Conservation (phyloP, 495 filamentous ascomycete species). For the Lindgomyces ingoldianus region DNA sequence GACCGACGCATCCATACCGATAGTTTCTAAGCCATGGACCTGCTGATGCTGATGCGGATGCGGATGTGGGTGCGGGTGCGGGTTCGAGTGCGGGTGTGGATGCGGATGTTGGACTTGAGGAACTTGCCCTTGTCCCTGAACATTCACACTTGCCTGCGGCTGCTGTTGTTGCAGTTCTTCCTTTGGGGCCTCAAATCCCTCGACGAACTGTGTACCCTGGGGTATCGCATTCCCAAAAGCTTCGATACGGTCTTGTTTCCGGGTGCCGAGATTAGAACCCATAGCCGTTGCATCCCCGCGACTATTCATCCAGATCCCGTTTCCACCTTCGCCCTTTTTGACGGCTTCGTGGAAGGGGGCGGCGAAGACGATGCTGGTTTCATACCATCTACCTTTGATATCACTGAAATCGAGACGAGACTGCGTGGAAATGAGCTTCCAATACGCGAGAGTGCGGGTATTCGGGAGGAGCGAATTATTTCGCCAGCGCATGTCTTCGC, state of each 20-base stretch:
- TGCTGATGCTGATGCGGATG: neutral
- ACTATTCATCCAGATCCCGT: slow-evolving; percentile 55
- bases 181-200: slow-evolving; percentile 40
- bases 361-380: slow-evolving; percentile 52
- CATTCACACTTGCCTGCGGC: neutral
- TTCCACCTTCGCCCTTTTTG: slow-evolving; percentile 45
- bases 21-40: neutral
- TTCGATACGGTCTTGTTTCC: slow-evolving; percentile 44
- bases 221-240: slow-evolving; percentile 53
- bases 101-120: neutral
- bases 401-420: slow-evolving; percentile 50
- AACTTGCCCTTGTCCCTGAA: neutral
- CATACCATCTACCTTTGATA: slow-evolving; percentile 66
- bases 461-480: slow-evolving; percentile 49
- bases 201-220: slow-evolving; percentile 40
- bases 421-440: slow-evolving; percentile 47
- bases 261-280: slow-evolving; percentile 37
- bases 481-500: slow-evolving; percentile 50
- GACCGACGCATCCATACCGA: neutral
- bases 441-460: slow-evolving; percentile 46
- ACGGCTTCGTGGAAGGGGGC: slow-evolving; percentile 45
- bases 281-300: slow-evolving; percentile 43
- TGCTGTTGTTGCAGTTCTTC: too few relatives aligned
- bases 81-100: neutral
- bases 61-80: neutral